Conservation (phyloP, 768 basidiomycete species). For the Auricularia cornea region DNA sequence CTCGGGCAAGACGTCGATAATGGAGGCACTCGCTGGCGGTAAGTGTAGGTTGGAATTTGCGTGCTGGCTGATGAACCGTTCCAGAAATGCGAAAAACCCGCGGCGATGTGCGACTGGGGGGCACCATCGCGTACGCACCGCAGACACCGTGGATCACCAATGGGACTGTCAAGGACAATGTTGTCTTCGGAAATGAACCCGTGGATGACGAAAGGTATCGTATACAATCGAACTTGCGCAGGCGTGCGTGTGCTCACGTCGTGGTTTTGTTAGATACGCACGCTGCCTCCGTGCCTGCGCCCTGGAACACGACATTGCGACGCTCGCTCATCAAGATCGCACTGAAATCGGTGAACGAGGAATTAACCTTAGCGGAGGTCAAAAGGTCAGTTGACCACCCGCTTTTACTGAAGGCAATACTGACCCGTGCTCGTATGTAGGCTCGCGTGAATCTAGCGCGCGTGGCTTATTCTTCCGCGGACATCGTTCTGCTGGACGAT, state of each 20-base stretch:
- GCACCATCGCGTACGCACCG: conserved; percentile 50
- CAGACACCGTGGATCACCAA: conserved; percentile 60
- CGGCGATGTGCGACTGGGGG: conserved; percentile 44
- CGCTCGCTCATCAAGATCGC: conserved; percentile 58
- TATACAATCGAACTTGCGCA: too few relatives aligned
- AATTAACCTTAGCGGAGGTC: conserved; percentile 42
- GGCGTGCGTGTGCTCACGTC: too few relatives aligned
- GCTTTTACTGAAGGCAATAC: too few relatives aligned
- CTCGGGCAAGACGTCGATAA: conserved; percentile 43
- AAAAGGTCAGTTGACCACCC: too few relatives aligned
- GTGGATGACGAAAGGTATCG: conserved; percentile 44
- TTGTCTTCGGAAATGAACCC: conserved; percentile 57
- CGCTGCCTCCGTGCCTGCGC: conserved; percentile 57
- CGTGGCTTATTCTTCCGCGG: conserved; percentile 64
- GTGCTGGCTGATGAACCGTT: background rate
- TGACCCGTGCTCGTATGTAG: conserved; percentile 23
- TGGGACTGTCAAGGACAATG: conserved; percentile 64
- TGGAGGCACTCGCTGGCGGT: conserved; percentile 15
- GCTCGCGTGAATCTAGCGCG: conserved; percentile 68
- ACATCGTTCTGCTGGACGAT: conserved; percentile 75
- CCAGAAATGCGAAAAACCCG: conserved; percentile 52
- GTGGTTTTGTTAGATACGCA: conserved; percentile 34
- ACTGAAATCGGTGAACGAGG: conserved; percentile 77
- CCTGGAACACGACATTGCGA: conserved; percentile 59
- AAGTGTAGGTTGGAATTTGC: background rate